Percentiles rank a stretch among this genome's conserved stretches.
Evolutionary conservation across 2,329 filamentous ascomycete genomes (phyloP).

Genomic region (Arachnomyces sp.): DNA sequence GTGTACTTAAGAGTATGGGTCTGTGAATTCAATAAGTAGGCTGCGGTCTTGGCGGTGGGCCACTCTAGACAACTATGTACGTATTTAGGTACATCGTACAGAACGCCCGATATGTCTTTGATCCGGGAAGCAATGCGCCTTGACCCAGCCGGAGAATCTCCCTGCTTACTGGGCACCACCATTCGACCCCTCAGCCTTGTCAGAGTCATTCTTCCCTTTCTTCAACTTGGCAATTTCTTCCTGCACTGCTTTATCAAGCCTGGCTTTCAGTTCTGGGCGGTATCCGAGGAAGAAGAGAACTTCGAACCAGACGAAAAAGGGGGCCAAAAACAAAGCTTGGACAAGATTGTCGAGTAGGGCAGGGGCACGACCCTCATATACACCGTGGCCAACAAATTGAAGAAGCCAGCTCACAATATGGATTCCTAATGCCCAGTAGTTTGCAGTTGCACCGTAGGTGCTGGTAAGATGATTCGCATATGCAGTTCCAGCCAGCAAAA

Average conservation of each 20-base stretch:
- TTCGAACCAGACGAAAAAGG: constrained; percentile 96
- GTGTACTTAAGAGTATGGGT: too few relatives aligned
- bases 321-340: constrained; percentile 85
- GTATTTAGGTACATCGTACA: too few relatives aligned
- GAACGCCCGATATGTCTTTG: too few relatives aligned
- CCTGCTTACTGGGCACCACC: constrained; percentile 1
- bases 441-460: constrained; percentile 53
- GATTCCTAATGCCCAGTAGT: constrained; percentile 59
- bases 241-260: constrained; percentile 68
- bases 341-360: constrained; percentile 85
- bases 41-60: too few relatives aligned
- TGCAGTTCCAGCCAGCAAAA: constrained; percentile 69
- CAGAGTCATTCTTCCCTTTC: constrained; percentile 45
- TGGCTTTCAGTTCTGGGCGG: constrained; percentile 73
- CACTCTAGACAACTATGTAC: too few relatives aligned
- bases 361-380: constrained; percentile 79
- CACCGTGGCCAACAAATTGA: constrained; percentile 87
- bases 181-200: constrained; percentile 15
- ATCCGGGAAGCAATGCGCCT: too few relatives aligned
- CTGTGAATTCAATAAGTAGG: too few relatives aligned
- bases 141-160: too few relatives aligned
- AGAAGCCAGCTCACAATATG: constrained; percentile 73
- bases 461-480: constrained; percentile 66
- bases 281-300: constrained; percentile 86
- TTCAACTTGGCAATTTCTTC: constrained; percentile 70